A percentile compares a stretch with the other conserved stretches of the same genome.
These are phyloP conservation scores for Phytopythium boreale DNA, from an alignment of 352 stramenopile genomes.

Conservation along the genomic window DNA sequence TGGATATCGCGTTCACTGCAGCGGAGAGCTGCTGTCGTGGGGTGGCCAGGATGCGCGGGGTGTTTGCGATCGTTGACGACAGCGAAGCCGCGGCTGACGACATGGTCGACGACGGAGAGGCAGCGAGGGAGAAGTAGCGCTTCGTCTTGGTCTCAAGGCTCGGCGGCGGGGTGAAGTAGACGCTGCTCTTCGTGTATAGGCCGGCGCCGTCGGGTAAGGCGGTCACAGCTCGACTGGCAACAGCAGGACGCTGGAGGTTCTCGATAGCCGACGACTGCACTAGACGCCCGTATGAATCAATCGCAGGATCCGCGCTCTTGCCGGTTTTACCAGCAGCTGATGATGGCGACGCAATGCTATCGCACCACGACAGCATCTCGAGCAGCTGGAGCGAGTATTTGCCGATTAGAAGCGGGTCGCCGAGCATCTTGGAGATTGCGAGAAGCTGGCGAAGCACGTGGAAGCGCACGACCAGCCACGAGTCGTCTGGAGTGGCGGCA, in stretches of 20 bases:
- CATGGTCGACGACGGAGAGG: conserved; percentile 61
- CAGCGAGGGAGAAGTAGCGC: conserved; percentile 56
- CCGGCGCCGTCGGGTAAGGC: conserved; percentile 15
- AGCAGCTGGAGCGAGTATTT: conserved; percentile 63
- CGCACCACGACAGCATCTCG: conserved; percentile 60
- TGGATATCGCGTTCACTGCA: conserved; percentile 73
- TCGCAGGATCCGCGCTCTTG: background rate
- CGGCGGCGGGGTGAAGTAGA: conserved; percentile 62
- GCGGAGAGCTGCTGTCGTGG: conserved; percentile 75
- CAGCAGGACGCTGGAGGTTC: conserved; percentile 31
- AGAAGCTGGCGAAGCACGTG: conserved; percentile 78
- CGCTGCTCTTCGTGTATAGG: conserved; percentile 48
- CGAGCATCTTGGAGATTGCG: conserved; percentile 52
- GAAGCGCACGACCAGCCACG: conserved; percentile 73
- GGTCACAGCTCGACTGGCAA: background rate
- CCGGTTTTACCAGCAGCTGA: conserved; percentile 2
- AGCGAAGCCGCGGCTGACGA: conserved; percentile 71
- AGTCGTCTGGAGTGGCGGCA: conserved; percentile 21
- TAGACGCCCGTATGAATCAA: conserved; percentile 1
- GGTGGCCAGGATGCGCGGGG: conserved; percentile 60
- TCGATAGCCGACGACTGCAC: conserved; percentile 15
- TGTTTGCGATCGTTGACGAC: conserved; percentile 72
- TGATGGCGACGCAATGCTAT: conserved; percentile 26
- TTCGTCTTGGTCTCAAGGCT: conserved; percentile 64
- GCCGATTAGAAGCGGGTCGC: conserved; percentile 46